phyloP scores from a whole-genome alignment of 1,139 yeast genomes.

The Blastobotrys serpentis region DNA sequence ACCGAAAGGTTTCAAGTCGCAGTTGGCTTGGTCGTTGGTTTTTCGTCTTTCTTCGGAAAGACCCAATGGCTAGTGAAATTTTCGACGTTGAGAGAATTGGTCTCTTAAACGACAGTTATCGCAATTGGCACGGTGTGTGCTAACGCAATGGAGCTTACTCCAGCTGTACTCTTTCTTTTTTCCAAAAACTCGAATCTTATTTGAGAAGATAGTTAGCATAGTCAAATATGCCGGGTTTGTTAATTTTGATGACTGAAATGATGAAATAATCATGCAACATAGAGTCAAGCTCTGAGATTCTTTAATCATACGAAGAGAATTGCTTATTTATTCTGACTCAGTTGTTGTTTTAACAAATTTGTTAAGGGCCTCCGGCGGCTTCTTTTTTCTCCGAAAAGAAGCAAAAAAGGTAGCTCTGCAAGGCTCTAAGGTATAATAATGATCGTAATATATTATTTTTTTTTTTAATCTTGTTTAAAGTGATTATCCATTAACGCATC shows the following conservation, averaged over 20 bases:
- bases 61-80: slow-evolving; percentile 8
- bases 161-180: slow-evolving; percentile 24
- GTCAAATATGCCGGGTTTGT: slow-evolving; percentile 32
- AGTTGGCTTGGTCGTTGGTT: slow-evolving; percentile 2
- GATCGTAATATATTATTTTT: not conserved
- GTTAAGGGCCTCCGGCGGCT: too few relatives aligned
- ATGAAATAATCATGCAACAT: slow-evolving; percentile 26
- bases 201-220: slow-evolving; percentile 22
- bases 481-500: slow-evolving; percentile 32
- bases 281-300: slow-evolving; percentile 37
- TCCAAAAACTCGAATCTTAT: slow-evolving; percentile 14
- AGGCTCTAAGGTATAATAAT: too few relatives aligned
- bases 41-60: slow-evolving; percentile 4
- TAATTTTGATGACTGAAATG: slow-evolving; percentile 20
- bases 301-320: slow-evolving; percentile 20
- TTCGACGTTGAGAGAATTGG: slow-evolving; percentile 18
- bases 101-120: slow-evolving; percentile 32
- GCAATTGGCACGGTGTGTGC: slow-evolving; percentile 26
- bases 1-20: slow-evolving; percentile 29
- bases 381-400: too few relatives aligned
- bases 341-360: not conserved
- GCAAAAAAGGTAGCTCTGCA: too few relatives aligned
- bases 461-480: slow-evolving; percentile 37
- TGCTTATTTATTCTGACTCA: slow-evolving; percentile 17
- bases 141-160: slow-evolving; percentile 37